Conservation (phyloP, 1,139 yeast genomes). For the Casaregolazyma lundiana region DNA sequence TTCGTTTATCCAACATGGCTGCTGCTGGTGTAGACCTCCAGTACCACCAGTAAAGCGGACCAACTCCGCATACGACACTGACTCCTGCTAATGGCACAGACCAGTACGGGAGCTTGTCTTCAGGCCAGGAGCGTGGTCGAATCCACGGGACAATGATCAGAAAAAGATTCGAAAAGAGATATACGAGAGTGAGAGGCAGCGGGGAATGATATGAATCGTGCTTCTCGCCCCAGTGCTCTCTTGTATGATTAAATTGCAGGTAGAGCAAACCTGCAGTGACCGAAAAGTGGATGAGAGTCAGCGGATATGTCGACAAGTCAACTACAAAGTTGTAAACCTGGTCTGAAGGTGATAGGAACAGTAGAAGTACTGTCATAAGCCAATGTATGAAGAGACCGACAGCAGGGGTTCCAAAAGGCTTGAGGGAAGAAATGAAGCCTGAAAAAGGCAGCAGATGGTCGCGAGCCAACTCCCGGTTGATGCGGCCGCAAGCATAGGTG, state of each 20-base stretch:
- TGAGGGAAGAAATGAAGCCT: slow-evolving; percentile 44
- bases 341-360: slow-evolving; percentile 67
- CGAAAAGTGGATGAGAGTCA: slow-evolving; percentile 60
- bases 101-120: slow-evolving; percentile 46
- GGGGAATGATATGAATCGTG: slow-evolving; percentile 28
- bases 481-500: slow-evolving; percentile 68
- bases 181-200: slow-evolving; percentile 32
- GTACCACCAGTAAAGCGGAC: slow-evolving; percentile 41
- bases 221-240: slow-evolving; percentile 48
- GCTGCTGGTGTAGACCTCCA: slow-evolving; percentile 23
- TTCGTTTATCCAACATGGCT: slow-evolving; percentile 15
- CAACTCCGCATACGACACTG: slow-evolving; percentile 40
- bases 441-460: slow-evolving; percentile 73
- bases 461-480: slow-evolving; percentile 68
- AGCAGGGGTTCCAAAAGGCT: slow-evolving; percentile 51
- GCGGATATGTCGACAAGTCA: slow-evolving; percentile 70
- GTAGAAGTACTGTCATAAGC: slow-evolving; percentile 45
- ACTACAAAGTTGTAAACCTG: slow-evolving; percentile 73
- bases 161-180: slow-evolving; percentile 47
- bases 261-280: slow-evolving; percentile 69
- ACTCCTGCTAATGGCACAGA: slow-evolving; percentile 55
- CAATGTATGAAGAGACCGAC: slow-evolving; percentile 51
- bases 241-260: slow-evolving; percentile 43
- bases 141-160: slow-evolving; percentile 55
- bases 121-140: slow-evolving; percentile 40